A percentile compares a stretch with the other conserved stretches of the same genome.
Evolutionary conservation across 2,329 filamentous ascomycete species (phyloP).

Genomic region (Venturia oleaginea): DNA sequence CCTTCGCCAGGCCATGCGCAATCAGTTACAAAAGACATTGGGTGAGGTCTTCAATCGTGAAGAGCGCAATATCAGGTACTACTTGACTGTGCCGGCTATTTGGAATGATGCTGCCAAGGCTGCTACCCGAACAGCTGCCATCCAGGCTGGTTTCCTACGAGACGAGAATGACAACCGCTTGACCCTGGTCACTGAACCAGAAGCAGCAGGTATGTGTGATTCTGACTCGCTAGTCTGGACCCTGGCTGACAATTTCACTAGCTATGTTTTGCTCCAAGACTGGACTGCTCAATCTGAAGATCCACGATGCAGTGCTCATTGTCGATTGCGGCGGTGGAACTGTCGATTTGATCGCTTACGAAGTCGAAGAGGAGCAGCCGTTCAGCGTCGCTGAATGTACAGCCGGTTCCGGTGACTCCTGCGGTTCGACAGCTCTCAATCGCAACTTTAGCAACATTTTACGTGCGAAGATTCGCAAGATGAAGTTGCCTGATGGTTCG

Average conservation of each 20-base stretch:
- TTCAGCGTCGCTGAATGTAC: constrained; percentile 97
- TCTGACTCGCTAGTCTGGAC: constrained; percentile 1
- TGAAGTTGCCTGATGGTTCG: constrained; percentile 95
- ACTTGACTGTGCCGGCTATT: constrained; percentile 96
- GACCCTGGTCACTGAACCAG: constrained; percentile 90
- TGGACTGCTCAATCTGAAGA: constrained; percentile 87
- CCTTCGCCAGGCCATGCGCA: constrained; percentile 91
- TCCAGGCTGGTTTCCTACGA: constrained; percentile 90
- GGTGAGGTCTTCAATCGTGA: constrained; percentile 97
- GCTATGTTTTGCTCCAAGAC: constrained; percentile 92
- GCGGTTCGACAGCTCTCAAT: constrained; percentile 95
- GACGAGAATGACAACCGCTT: constrained; percentile 97
- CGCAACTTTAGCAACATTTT: constrained; percentile 98
- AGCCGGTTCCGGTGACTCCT: constrained; percentile 92
- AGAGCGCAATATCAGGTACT: constrained; percentile 96
- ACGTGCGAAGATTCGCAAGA: constrained; percentile 95
- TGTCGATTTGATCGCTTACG: constrained; percentile 97
- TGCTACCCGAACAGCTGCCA: constrained; percentile 87
- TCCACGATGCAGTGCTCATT: constrained; percentile 97
- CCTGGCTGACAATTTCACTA: neutral
- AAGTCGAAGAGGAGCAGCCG: constrained; percentile 94
- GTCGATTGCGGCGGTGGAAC: constrained; percentile 98
- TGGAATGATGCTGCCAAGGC: constrained; percentile 99
- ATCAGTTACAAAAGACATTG: constrained; percentile 88
- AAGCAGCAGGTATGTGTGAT: constrained; percentile 63